A percentile compares a stretch with the other conserved stretches of the same genome.
Evolutionary conservation across 768 basidiomycete genomes (phyloP).

Genomic region (Rubroboletus pulcherrimus): DNA sequence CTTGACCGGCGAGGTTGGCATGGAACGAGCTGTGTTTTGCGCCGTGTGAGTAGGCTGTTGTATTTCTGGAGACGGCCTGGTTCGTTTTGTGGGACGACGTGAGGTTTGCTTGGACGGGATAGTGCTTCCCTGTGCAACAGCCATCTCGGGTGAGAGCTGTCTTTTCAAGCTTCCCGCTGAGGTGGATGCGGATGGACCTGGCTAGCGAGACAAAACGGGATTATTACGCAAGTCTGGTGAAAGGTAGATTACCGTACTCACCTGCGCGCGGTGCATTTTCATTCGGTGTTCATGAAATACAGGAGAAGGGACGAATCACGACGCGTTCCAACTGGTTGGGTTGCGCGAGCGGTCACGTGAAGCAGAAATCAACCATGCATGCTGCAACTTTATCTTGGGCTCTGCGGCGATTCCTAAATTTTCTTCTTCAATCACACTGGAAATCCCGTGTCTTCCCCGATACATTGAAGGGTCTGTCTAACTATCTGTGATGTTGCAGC

Average conservation of each 20-base stretch:
- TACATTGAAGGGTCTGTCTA: not conserved
- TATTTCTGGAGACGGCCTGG: conserved; percentile 5
- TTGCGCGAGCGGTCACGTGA: conserved; percentile 24
- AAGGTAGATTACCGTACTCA: not conserved
- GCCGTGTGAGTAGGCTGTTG: conserved; percentile 7
- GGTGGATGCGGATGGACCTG: conserved; percentile 11
- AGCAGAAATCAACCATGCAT: conserved; percentile 17
- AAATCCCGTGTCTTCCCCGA: not conserved
- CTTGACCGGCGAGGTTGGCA: conserved; percentile 9
- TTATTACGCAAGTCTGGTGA: not conserved
- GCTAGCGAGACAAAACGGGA: not conserved
- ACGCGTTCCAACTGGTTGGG: not conserved
- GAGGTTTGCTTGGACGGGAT: not conserved
- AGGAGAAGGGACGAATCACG: not conserved
- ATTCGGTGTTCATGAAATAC: too few relatives aligned
- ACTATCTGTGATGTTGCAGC: not conserved
- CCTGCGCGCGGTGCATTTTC: conserved; percentile 19
- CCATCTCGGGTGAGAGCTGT: conserved; percentile 19
- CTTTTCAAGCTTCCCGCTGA: conserved; percentile 23
- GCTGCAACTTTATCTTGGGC: too few relatives aligned
- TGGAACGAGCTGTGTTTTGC: conserved; percentile 2
- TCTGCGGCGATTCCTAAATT: not conserved
- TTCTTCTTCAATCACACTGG: not conserved
- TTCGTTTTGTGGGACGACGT: conserved; percentile 21
- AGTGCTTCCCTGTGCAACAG: not conserved